Evolutionary conservation across 306 rosid species (phyloP), one percentile per base, ranked within the genome.

Genomic region (Mimosa bimucronata): DNA sequence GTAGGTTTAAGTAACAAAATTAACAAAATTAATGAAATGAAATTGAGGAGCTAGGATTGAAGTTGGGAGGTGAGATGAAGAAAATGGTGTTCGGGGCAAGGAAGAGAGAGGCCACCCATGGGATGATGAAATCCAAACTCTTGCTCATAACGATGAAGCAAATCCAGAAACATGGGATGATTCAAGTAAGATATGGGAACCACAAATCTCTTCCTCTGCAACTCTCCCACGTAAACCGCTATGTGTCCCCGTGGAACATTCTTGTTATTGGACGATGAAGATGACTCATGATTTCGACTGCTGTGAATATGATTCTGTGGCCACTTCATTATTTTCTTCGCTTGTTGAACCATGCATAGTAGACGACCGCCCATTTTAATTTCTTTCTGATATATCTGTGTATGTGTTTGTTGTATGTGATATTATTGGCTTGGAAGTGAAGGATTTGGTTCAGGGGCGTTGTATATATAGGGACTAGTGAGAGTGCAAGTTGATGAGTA

Each of bases 131-230:
- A 58, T 7, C 66, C 66, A 26, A 58, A 67, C 73, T 38, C 50
- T 67, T 67, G 50, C 50, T 67, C 52, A 1, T 38, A 67, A 12
- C 5, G 31, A 1, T 12, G 16, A 14, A 68, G 74, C 53, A 68
- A 13, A 0, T 68, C 53, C 10, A 68, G 34, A 68, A 68, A 68
- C n/a, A 3, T 21, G 26, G 53, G 74, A 41, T 41, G 74, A 11
- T 23, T 68, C 53, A 41, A 41, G 34, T 68, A 41, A n/a, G 12
- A 41, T 12, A 41, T 68, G 4, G 53, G 74, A 10, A 68, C 53
- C 74, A 68, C 74, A 2, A 21, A 41, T 30, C 74, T 7, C 74
- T 23, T 68, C 74, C 74, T 68, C 34, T 21, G 74, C 74, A 68
- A 11, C 9, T 68, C 74, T 13, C 74, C 53, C 10, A 68, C 74